Conservation (phyloP, 192 early-diverging fungal genomes). For the Umbelopsis ramanniana region DNA sequence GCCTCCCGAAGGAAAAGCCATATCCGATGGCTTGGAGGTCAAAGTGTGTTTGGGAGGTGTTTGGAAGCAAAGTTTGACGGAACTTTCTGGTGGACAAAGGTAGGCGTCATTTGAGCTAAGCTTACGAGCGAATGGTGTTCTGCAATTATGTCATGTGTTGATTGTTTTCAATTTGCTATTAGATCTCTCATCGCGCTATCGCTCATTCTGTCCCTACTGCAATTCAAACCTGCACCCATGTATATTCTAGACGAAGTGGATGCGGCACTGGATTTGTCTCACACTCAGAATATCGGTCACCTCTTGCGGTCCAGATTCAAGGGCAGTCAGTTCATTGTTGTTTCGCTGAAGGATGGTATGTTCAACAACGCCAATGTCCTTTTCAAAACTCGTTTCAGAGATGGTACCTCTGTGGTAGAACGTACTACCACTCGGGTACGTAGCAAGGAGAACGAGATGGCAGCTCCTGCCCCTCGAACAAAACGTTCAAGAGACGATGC, state of each 20-base stretch:
- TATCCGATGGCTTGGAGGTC: constrained; percentile 90
- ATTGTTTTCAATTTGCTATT: not conserved
- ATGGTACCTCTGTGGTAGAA: constrained; percentile 95
- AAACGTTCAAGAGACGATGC: not conserved
- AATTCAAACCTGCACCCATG: constrained; percentile 99
- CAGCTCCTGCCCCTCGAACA: not conserved
- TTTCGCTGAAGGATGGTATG: constrained; percentile 99
- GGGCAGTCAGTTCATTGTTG: constrained; percentile 97
- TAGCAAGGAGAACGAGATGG: constrained; percentile 8
- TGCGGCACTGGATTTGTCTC: constrained; percentile 95
- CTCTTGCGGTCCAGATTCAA: constrained; percentile 91
- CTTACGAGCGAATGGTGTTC: too few relatives aligned
- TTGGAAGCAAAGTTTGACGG: constrained; percentile 96
- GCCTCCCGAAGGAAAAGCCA: constrained; percentile 77
- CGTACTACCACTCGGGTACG: not conserved
- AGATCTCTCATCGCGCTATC: constrained; percentile 96
- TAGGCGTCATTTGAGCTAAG: constrained; percentile 28
- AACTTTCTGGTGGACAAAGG: constrained; percentile 97
- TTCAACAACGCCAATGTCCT: constrained; percentile 98
- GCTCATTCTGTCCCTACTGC: constrained; percentile 92
- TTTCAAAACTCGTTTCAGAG: constrained; percentile 91
- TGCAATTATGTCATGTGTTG: too few relatives aligned
- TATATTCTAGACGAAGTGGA: constrained; percentile 99
- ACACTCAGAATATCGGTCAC: constrained; percentile 99
- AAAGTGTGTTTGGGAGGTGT: constrained; percentile 94